Base-by-base conservation (phyloP, 257 asterid genomes). In the Penstemon eatonii region DNA sequence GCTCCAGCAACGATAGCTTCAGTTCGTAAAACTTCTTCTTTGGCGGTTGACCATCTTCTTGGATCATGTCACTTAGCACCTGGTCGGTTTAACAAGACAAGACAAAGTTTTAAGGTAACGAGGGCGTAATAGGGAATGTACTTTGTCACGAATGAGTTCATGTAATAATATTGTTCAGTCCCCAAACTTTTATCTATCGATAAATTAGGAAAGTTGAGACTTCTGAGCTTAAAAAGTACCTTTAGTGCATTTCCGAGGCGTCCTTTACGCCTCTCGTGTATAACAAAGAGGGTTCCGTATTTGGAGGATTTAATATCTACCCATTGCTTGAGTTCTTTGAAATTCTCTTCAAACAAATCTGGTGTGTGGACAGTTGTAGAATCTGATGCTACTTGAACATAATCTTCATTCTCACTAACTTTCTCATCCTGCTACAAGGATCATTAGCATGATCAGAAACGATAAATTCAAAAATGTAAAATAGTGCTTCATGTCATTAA, bases 321-420 rank as follows among this genome's bases (percentile, higher is more conserved):
- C 99, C 97, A 90, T 76, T 88, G 88, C 76, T 75, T 82, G 71
- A 93, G 90, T 82, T 93, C 92, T 76, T 87, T 90, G 76, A 93
- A 90, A 80, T 88, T 90, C 76, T 90, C 88, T 73, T 88, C 96
- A 73, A 88, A 90, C 39, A 69, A 68, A 81, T 84, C 98, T 33
- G 67, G 66, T 67, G 56, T 63, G 55, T 59, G 75, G 71, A 73
- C 33, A 25, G 33, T 25, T 25, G 33, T 75, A 69, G 86, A 60
- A 45, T 77, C 84, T 9, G 82, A 8, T 60, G 78, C 84, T 73
- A 73, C 78, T 70, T 85, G 60, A 69, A 75, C 64, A 64, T 77
- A 83, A 60, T 67, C 76, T 56, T 59, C 33, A 25, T 25, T 57
- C 46, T 68, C 89, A 40, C 5, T 79, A 72, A 52, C 82, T 68